Conservation (phyloP, 176 grass and related monocot genomes). For the Raddia distichophylla region DNA sequence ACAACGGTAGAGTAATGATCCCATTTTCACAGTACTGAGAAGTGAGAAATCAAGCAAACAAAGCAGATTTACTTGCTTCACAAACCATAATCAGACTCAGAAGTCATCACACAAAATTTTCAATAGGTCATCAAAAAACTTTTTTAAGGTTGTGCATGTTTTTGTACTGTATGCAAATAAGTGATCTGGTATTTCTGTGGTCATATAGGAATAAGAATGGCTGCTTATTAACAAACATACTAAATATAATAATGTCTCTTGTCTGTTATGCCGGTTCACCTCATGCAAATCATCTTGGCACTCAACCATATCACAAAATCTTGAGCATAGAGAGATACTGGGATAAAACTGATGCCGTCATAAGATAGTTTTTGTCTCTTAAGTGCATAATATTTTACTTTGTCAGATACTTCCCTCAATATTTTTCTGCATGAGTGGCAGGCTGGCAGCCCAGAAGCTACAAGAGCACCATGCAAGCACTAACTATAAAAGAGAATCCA, state of each 20-base stretch:
- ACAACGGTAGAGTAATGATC: neutral
- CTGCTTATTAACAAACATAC: neutral
- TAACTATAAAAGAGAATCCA: neutral
- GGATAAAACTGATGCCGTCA: neutral
- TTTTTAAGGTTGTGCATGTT: neutral
- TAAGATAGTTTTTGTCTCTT: neutral
- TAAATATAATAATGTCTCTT: neutral
- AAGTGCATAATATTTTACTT: slow-evolving; percentile 12
- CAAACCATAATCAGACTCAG: neutral
- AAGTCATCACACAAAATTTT: neutral
- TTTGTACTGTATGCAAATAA: neutral
- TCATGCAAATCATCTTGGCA: slow-evolving; percentile 9
- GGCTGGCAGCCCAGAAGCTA: slow-evolving; percentile 13
- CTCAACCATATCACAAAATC: slow-evolving; percentile 15
- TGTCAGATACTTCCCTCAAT: slow-evolving; percentile 18
- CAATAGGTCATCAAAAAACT: neutral
- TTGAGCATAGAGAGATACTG: neutral
- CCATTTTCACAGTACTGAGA: slow-evolving; percentile 14
- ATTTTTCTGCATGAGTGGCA: neutral
- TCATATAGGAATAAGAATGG: neutral
- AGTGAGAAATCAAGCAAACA: neutral
- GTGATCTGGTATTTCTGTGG: neutral
- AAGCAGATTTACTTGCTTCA: neutral
- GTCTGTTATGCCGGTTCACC: neutral
- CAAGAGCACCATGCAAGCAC: slow-evolving; percentile 15